Percentiles rank a stretch among this genome's conserved stretches.
Evolutionary conservation across 2,329 filamentous ascomycete genomes (phyloP).

Genomic region (Truncatella angustata): DNA sequence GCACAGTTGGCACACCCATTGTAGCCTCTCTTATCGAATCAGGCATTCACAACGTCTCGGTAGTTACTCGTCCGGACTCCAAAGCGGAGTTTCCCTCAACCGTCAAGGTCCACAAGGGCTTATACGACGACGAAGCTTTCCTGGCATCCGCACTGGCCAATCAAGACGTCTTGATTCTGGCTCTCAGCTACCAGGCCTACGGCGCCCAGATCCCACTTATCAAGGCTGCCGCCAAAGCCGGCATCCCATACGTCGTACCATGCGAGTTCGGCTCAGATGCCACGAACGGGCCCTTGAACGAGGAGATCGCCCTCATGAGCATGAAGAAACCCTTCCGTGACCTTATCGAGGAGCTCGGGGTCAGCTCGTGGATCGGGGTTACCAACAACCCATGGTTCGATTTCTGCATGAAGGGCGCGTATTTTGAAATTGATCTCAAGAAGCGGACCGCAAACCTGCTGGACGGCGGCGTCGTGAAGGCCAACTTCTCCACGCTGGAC

Average conservation of each 20-base stretch:
- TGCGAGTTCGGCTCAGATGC: conserved; percentile 31
- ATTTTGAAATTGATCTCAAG: conserved; percentile 31
- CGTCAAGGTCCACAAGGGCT: conserved; percentile 16
- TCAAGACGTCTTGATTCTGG: conserved; percentile 32
- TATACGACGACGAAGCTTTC: conserved; percentile 24
- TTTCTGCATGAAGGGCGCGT: conserved; percentile 24
- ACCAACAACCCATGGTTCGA: conserved; percentile 33
- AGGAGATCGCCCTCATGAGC: conserved; percentile 20
- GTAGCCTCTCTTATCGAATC: not conserved
- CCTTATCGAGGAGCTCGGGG: conserved; percentile 27
- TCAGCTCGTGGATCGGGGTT: conserved; percentile 30
- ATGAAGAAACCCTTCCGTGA: conserved; percentile 24
- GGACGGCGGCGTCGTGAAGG: conserved; percentile 19
- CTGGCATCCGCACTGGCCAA: conserved; percentile 25
- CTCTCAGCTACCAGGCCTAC: conserved; percentile 20
- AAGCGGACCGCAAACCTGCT: conserved; percentile 23
- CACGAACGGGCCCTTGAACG: conserved; percentile 18
- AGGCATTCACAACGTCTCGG: conserved; percentile 27
- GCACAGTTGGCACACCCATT: conserved; percentile 18
- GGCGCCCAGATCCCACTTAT: conserved; percentile 24
- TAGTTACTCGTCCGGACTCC: conserved; percentile 29
- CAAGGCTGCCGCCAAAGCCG: conserved; percentile 29
- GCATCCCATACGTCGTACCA: conserved; percentile 29
- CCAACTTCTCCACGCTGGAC: conserved; percentile 27
- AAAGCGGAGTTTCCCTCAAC: conserved; percentile 16